Percentiles rank a stretch among this genome's conserved stretches.
Evolutionary conservation across 2,329 filamentous ascomycete species (phyloP).

Genomic region (Fusarium sulawesiense): DNA sequence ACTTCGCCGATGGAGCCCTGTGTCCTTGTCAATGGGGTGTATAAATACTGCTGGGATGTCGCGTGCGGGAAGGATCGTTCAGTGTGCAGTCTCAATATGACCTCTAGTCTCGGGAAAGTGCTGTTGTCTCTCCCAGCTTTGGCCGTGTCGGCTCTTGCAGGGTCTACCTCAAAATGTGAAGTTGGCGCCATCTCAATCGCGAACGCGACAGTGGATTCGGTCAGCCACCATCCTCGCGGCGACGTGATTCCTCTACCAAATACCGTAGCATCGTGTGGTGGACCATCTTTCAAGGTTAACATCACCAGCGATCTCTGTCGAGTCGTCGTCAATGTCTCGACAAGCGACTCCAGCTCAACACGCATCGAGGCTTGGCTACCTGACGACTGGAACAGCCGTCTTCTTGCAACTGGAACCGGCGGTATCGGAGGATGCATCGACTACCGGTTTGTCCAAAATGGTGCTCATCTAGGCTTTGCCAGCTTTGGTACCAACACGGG

Average conservation of each 20-base stretch:
- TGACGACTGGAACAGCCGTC: constrained; percentile 6
- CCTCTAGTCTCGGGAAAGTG: neutral
- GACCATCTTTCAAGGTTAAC: neutral
- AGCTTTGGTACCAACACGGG: constrained; percentile 6
- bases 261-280: constrained; percentile 6
- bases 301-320: neutral
- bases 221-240: neutral
- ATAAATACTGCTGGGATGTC: neutral
- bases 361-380: constrained; percentile 11
- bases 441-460: neutral
- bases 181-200: neutral
- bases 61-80: too few relatives aligned
- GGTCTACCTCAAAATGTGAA: neutral
- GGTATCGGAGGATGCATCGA: constrained; percentile 14
- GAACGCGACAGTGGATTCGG: neutral
- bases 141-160: neutral
- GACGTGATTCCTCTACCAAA: constrained; percentile 4
- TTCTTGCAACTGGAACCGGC: constrained; percentile 8
- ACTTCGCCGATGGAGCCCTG: constrained; percentile 7
- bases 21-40: neutral
- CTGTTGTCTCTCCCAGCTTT: neutral
- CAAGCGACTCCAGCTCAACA: constrained; percentile 3
- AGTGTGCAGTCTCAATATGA: neutral
- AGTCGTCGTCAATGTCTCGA: constrained; percentile 2
- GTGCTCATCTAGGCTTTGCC: constrained; percentile 1